Evolutionary conservation across 176 grass and related monocot species (phyloP), one percentile per base, ranked within the genome.

Genomic region (Rhynchospora breviuscula): DNA sequence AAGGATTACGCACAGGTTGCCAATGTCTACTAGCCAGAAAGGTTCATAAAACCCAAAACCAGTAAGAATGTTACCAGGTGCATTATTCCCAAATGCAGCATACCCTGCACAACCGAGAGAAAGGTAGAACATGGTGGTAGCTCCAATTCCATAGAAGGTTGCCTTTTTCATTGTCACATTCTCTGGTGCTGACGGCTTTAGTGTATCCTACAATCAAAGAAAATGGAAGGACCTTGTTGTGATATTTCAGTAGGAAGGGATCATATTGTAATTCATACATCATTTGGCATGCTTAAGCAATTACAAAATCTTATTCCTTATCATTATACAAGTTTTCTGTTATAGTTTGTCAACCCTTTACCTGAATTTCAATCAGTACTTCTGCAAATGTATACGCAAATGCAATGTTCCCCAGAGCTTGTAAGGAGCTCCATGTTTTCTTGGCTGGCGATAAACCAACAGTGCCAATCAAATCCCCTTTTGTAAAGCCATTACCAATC

Each of bases 21-120:
- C 96, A 21, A 93, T 47, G 77, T 99, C 96, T 52, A 99, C 96
- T n/a, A 95, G 93, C 96, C 96, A 99, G 64, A 89, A 99, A 1
- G 96, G 96, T 87, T 99, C 93, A 14, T 93, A 95, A 89, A 99
- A 95, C 5, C 92, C 96, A 21, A 89, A 87, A 2, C 96, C 96
- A 0, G 93, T 95, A 67, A 99, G 88, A 15, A 99, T 91, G 54
- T 99, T 99, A 4, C 93, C 96, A 0, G 96, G 91, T 10, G 96
- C 93, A 64, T 90, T 87, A 76, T 95, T 66, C 4, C 96, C 96
- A 47, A 99, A 99, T 8, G 96, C 96, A 11, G 89, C 93, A 74
- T 99, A 99, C 4, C 96, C 96, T 0, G 86, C 87, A 84, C 89
- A 90, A 0, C 96, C 93, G 2, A 99, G 96, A 0, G 88, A 66